Evolutionary conservation across 805 yeast species (phyloP), one percentile per base, ranked within the genome.

Genomic region (Saccharomyces jurei): DNA sequence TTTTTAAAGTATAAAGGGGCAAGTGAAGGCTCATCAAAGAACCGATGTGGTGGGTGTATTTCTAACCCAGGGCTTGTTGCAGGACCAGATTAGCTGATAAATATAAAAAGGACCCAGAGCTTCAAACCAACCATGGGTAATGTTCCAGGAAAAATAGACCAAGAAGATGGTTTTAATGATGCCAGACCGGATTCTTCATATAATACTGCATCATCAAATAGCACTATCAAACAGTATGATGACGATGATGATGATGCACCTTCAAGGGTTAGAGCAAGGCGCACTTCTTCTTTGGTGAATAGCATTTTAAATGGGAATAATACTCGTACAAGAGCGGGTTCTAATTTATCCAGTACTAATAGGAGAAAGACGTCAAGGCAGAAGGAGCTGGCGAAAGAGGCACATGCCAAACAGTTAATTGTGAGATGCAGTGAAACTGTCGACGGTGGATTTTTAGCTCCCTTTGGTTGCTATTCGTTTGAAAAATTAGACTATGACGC

Each of bases 371-470:
- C 69, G 31, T 77, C 77, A n/a, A 79, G 73, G 50, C 91, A 86
- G 41, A 81, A 79, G 63, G 84, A 79, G 55, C 67, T 65, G 51
- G 67, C 68, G 51, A 77, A 77, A 53, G 87, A 83, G 57, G 69
- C 71, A 17, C 89, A 83, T 61, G 80, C 80, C 52, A 61, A 72
- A 57, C 78, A 82, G 26, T 71, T 87, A 52, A 72, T 87, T 25
- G 89, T 87, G 2, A 74, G 78, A 57, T 79, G 70, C 62, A 75
- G 75, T 44, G 96, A 89, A 64, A 81, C 75, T 58, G 96, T 92
- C 14, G 98, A 94, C 71, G 99, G 99, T 21, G 99, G 99, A 1
- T 90, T 74, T 66, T 71, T 92, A 58, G 96, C 96, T 1, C 97
- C 98, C 0, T 88, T 81, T 70, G 97, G 97, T 1, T 87, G 87